A percentile compares a stretch with the other conserved stretches of the same genome.
phyloP scores from a whole-genome alignment of 2,329 filamentous ascomycete genomes.

The Ceratocystis colombiana region DNA sequence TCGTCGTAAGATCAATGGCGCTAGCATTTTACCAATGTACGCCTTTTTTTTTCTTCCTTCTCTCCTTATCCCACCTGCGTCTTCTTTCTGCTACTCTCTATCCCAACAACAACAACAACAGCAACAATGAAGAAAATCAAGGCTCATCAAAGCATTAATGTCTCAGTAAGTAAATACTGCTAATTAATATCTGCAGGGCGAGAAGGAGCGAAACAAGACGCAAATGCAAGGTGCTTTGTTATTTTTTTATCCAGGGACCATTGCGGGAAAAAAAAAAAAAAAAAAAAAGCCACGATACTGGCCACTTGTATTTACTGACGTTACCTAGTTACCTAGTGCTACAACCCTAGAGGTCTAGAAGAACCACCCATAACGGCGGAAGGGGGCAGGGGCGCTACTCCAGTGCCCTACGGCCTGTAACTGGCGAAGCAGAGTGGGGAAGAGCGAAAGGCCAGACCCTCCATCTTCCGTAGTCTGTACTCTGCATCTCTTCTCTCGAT shows the following conservation, averaged over 20 bases:
- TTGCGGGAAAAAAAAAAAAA: not conserved
- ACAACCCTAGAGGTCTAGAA: not conserved
- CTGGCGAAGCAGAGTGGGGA: not conserved
- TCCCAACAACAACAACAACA: not conserved
- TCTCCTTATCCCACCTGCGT: not conserved
- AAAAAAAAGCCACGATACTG: not conserved
- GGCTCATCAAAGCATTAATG: not conserved
- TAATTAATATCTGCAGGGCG: not conserved
- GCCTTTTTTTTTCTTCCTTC: not conserved
- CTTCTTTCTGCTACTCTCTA: not conserved
- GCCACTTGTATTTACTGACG: not conserved
- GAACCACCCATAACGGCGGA: not conserved
- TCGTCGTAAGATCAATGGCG: not conserved
- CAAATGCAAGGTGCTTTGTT: slow-evolving; percentile 8
- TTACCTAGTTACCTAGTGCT: not conserved
- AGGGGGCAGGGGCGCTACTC: not conserved
- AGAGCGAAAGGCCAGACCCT: not conserved
- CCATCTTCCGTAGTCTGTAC: not conserved
- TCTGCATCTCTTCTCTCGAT: not conserved
- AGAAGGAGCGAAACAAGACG: not conserved
- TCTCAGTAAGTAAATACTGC: not conserved
- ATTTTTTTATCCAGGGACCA: not conserved
- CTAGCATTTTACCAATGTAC: not conserved
- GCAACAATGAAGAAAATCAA: slow-evolving; percentile 1
- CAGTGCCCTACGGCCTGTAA: not conserved